Percentiles rank a stretch among this genome's conserved stretches.
Conservation (phyloP, 169 alveolate genomes). For the Eimeria maxima region DNA sequence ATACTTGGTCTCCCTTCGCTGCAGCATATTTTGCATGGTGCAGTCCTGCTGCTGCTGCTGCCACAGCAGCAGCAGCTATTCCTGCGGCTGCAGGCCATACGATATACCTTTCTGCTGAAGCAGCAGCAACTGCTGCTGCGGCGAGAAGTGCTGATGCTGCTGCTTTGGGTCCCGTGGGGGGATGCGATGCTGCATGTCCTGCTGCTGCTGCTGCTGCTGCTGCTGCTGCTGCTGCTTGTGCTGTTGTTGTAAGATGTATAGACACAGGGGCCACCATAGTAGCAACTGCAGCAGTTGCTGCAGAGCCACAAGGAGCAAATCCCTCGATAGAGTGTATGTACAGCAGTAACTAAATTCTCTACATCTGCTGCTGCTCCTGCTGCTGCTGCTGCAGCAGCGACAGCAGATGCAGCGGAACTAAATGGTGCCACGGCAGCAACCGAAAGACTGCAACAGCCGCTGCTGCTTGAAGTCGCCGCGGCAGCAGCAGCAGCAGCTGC, state of each 20-base stretch:
- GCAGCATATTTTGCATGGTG: neutral
- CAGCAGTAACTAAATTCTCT: conserved; percentile 1
- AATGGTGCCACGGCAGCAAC: neutral
- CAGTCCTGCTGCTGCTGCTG: conserved; percentile 33
- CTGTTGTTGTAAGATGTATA: neutral
- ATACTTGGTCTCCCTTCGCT: neutral
- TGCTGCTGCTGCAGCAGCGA: conserved; percentile 17
- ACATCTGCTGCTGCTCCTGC: conserved; percentile 53
- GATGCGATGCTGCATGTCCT: neutral
- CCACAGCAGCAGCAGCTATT: neutral
- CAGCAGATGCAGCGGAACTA: neutral
- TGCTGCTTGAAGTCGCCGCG: neutral
- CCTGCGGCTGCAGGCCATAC: neutral
- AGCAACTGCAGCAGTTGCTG: conserved; percentile 62
- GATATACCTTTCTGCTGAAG: neutral
- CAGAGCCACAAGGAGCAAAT: conserved; percentile 18
- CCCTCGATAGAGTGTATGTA: neutral
- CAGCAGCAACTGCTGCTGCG: conserved; percentile 23
- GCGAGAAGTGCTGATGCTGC: conserved; percentile 15
- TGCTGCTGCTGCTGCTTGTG: conserved; percentile 63
- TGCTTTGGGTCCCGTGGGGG: neutral
- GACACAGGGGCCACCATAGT: conserved; percentile 20
- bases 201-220: conserved; percentile 72
- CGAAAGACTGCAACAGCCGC: neutral
- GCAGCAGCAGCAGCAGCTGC: conserved; percentile 49